Evolutionary conservation across 768 basidiomycete species (phyloP).

Genomic region (Lanmaoa rubissima): DNA sequence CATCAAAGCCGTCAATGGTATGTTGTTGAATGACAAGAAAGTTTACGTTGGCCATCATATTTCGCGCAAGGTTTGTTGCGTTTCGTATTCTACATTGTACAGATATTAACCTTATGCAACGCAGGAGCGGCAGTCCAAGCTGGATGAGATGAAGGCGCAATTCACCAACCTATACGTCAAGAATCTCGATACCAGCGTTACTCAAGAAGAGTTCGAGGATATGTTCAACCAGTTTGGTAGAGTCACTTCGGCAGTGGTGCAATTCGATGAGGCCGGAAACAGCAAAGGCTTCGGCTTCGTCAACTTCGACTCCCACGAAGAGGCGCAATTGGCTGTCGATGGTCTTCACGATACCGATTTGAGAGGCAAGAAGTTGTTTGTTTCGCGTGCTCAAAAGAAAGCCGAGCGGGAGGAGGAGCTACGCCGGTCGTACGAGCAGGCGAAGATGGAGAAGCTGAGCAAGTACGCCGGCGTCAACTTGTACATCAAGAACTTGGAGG

Average conservation of each 20-base stretch:
- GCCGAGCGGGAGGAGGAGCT: constrained; percentile 97
- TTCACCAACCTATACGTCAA: constrained; percentile 99
- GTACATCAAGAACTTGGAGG: constrained; percentile 99
- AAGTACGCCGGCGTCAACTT: constrained; percentile 99
- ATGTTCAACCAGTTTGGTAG: constrained; percentile 76
- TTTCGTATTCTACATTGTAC: too few relatives aligned
- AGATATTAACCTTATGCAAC: background rate
- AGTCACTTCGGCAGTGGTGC: constrained; percentile 87
- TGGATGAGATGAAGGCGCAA: constrained; percentile 95
- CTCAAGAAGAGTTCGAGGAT: constrained; percentile 81
- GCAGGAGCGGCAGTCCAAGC: constrained; percentile 94
- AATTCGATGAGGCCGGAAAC: constrained; percentile 82
- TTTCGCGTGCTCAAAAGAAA: constrained; percentile 97
- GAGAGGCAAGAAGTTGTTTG: constrained; percentile 89
- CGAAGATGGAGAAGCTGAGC: constrained; percentile 95
- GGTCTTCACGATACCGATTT: constrained; percentile 81
- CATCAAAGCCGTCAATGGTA: constrained; percentile 98
- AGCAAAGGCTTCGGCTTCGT: constrained; percentile 99
- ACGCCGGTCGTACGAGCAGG: constrained; percentile 88
- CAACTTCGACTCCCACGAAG: constrained; percentile 92
- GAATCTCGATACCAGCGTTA: constrained; percentile 85
- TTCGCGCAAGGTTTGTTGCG: constrained; percentile 76
- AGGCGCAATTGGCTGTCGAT: constrained; percentile 89
- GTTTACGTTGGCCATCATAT: constrained; percentile 98
- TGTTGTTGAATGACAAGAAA: constrained; percentile 99